Evolutionary conservation across 768 basidiomycete genomes (phyloP), one percentile per base, ranked within the genome.

Genomic region (Tephrocybe sp.): DNA sequence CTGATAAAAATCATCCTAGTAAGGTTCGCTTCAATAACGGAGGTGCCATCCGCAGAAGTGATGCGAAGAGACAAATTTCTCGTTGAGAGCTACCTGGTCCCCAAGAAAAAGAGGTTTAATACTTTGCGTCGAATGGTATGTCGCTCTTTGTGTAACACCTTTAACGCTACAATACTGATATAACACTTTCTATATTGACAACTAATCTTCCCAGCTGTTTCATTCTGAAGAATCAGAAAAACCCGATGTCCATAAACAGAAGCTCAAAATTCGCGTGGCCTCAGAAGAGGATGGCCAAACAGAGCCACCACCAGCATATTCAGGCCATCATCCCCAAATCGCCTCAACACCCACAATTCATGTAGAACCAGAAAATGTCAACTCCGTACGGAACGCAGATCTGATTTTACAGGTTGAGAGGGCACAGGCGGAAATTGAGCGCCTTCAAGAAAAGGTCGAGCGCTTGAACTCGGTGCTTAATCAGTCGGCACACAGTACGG

Each of bases 371-470:
- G 18, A 27, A 18, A 36, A 50, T 24, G 19, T 22, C n/a, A n/a
- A n/a, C n/a, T n/a, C n/a, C n/a, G n/a, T n/a, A 19, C 36, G 12
- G 16, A 28, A 22, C 34, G 31, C 16, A 21, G 24, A 27, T 9
- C 28, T 53, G 25, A 4, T 26, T 19, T 43, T 24, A 0, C 38
- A 44, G n/a, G 16, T 53, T 5, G 46, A 47, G 35, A 16, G n/a
- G 15, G 28, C 41, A n/a, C 35, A 48, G 2, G 26, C 15, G 9
- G 47, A 44, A 18, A 36, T 53, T 15, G 35, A 48, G 30, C 28
- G 41, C 4, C 47, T 53, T 9, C 19, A 48, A 28, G 36, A 22
- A 12, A 48, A 31, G 15, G 32, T 53, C 6, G 40, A 53, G 22
- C 19, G 19, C 12, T 44, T 36, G 26, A 46, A n/a, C 7, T 2